Evolutionary conservation across 148 eudicot genomes (phyloP), one percentile per base, ranked within the genome.

Genomic region (Amaranthus palmeri): DNA sequence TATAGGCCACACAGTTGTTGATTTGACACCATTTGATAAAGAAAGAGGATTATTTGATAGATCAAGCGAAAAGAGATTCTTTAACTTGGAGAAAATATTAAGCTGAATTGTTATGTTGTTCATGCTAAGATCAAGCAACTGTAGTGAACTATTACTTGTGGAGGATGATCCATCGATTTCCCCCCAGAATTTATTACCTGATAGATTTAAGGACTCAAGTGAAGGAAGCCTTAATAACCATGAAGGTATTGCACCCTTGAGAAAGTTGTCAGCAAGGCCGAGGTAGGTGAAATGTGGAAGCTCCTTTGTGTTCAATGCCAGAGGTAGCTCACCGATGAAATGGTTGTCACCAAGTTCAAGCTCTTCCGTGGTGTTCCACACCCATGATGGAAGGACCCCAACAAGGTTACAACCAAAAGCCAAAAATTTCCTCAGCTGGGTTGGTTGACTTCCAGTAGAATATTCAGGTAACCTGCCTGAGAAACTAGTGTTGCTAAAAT

Each of bases 221-320:
- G 10, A 71, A 8, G 12, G 44, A 59, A 77, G 67, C 5, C n/a
- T 50, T 4, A 9, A 53, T 10, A 76, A 25, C 45, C 65, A 55
- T 41, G 17, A 12, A 15, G 78, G 78, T 3, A 75, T 60, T 13
- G 42, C 6, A 10, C 79, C 79, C 18, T 14, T 14, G 44, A 76
- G 54, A 48, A 51, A 61, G 69, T 76, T 76, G 11, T n/a, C 3
- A 0, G 74, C 53, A 7, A 76, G 62, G 15, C 65, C 70, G 36
- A 76, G 4, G 62, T 3, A 7, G 3, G 11, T 58, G 3, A 18
- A 18, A 18, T 7, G 41, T 17, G 62, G 18, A 18, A 58, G 11
- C 5, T 6, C 42, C 4, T 58, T 58, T 18, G 43, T 58, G 62
- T 58, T 58, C 62, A 58, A 8, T 18, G 10, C 9, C 10, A 46